Evolutionary conservation across 1,139 yeast genomes (phyloP).

Genomic region (Hyphopichia buzzinii): DNA sequence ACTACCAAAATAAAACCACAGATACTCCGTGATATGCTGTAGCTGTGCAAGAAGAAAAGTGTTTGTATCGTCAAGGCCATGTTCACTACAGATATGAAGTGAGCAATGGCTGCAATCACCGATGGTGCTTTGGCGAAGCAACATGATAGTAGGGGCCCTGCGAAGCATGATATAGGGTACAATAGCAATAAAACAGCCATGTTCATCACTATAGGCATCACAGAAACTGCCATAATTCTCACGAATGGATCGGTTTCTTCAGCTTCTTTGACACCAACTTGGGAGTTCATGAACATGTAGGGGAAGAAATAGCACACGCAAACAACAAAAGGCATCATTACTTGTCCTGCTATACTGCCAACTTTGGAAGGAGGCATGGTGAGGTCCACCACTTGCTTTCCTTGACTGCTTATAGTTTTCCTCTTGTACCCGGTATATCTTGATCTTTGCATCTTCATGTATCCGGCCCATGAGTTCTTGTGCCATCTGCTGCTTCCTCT

Average conservation of each 20-base stretch:
- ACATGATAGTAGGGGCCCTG: conserved; percentile 42
- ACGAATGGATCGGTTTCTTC: conserved; percentile 52
- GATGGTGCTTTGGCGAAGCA: conserved; percentile 38
- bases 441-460: conserved; percentile 51
- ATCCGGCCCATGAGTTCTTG: conserved; percentile 60
- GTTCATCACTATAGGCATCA: conserved; percentile 56
- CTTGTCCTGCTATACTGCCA: conserved; percentile 53
- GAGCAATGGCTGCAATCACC: conserved; percentile 50
- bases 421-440: conserved; percentile 67
- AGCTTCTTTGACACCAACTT: conserved; percentile 53
- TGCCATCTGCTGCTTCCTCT: conserved; percentile 58
- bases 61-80: conserved; percentile 58
- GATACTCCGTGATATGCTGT: conserved; percentile 56
- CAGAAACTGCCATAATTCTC: conserved; percentile 49
- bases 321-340: conserved; percentile 47
- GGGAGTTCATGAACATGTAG: conserved; percentile 68
- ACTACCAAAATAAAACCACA: conserved; percentile 58
- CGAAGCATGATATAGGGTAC: conserved; percentile 46
- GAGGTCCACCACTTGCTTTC: conserved; percentile 5
- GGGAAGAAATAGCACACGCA: conserved; percentile 51
- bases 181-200: conserved; percentile 36
- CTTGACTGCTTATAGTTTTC: conserved; percentile 16
- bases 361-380: conserved; percentile 41
- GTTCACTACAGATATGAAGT: conserved; percentile 48
- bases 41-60: conserved; percentile 62